These are phyloP conservation scores for Heimioporus sp. DNA, from an alignment of 768 basidiomycete genomes.

Conservation along the genomic window DNA sequence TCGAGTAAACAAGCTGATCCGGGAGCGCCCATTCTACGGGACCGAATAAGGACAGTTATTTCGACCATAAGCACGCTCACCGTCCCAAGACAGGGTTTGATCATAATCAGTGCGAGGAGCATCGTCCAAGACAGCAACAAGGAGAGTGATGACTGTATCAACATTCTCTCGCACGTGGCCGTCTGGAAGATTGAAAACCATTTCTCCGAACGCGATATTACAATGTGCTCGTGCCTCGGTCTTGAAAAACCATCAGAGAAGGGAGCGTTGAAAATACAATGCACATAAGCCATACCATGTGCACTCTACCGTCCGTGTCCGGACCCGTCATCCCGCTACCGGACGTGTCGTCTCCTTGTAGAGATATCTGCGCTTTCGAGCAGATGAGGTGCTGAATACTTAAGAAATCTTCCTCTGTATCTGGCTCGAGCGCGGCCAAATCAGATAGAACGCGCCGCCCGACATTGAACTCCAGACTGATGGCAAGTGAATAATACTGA, in stretches of 20 bases:
- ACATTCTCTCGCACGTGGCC: conserved; percentile 49
- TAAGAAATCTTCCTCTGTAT: conserved; percentile 43
- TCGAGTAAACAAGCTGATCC: conserved; percentile 80
- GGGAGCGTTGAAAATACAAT: neutral
- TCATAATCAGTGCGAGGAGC: conserved; percentile 79
- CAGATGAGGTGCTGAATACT: conserved; percentile 57
- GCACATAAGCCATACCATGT: conserved; percentile 50
- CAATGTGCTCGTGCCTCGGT: conserved; percentile 70
- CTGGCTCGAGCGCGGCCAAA: conserved; percentile 57
- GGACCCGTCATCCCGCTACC: conserved; percentile 22
- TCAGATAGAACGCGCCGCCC: conserved; percentile 75
- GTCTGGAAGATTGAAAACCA: conserved; percentile 63
- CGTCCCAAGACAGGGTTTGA: conserved; percentile 74
- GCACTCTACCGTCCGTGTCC: conserved; percentile 32
- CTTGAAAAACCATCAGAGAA: conserved; percentile 35
- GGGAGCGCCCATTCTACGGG: conserved; percentile 78
- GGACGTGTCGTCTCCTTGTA: conserved; percentile 6
- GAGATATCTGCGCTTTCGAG: conserved; percentile 55
- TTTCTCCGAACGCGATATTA: conserved; percentile 81
- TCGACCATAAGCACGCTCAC: conserved; percentile 36
- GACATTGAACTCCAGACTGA: conserved; percentile 75
- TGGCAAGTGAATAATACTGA: neutral
- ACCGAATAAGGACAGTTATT: no score
- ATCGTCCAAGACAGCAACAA: conserved; percentile 68
- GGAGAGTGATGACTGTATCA: conserved; percentile 52